A percentile compares a stretch with the other conserved stretches of the same genome.
phyloP scores from a whole-genome alignment of 2,329 filamentous ascomycete genomes.

The Nemania serpens region DNA sequence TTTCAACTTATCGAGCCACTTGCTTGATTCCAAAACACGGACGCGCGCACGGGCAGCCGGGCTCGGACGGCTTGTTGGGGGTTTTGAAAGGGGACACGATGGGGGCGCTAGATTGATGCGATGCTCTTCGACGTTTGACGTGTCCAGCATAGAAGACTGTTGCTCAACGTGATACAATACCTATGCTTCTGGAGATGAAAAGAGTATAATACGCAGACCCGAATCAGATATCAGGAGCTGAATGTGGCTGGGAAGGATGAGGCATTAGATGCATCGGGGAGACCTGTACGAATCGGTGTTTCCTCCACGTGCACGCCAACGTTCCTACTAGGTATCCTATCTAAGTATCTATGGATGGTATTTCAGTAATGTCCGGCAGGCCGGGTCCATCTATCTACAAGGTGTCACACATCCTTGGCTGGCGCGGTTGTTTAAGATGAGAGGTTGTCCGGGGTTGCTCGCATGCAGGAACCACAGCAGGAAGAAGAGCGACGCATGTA shows the following conservation, averaged over 20 bases:
- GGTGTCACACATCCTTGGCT: constrained; percentile 9
- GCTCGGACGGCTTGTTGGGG: neutral
- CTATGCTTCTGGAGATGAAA: neutral
- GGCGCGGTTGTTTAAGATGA: constrained; percentile 17
- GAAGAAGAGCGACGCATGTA: neutral
- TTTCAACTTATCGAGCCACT: constrained; percentile 7
- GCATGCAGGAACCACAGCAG: constrained; percentile 7
- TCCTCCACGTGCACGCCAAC: constrained; percentile 8
- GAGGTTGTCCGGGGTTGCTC: constrained; percentile 8
- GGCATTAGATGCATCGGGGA: neutral
- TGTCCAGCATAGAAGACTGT: too few relatives aligned
- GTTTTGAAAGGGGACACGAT: neutral
- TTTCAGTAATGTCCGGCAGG: constrained; percentile 17
- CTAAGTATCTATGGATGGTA: constrained; percentile 1
- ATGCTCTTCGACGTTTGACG: neutral
- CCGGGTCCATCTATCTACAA: constrained; percentile 12
- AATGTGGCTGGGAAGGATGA: constrained; percentile 1
- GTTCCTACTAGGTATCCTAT: constrained; percentile 9
- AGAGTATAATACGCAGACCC: neutral
- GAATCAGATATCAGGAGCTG: neutral
- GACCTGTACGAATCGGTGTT: too few relatives aligned
- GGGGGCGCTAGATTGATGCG: neutral
- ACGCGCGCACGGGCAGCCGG: neutral
- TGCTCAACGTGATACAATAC: neutral
- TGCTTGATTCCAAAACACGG: neutral